phyloP scores from a whole-genome alignment of 2,329 filamentous ascomycete species.

The Rutstroemia sydowiana region DNA sequence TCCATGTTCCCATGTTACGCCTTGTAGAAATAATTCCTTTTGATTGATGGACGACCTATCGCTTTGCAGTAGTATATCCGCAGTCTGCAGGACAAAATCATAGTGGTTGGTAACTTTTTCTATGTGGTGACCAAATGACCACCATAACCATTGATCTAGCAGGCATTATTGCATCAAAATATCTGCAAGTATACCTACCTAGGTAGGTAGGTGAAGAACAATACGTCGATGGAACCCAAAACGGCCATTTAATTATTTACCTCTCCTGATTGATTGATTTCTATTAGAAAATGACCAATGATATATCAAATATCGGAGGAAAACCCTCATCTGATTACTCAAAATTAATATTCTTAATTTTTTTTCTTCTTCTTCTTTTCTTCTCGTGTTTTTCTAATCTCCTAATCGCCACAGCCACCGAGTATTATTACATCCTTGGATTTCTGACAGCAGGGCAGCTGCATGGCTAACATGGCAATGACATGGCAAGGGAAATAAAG shows the following conservation, averaged over 20 bases:
- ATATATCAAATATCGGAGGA: too few species aligned
- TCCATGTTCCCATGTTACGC: constrained; percentile 3
- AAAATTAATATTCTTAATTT: not conserved
- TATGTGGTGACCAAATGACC: constrained; percentile 10
- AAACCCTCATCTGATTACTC: not conserved
- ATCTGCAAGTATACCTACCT: constrained; percentile 3
- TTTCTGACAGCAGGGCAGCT: constrained; percentile 9
- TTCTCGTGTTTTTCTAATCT: not conserved
- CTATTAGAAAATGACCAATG: not conserved
- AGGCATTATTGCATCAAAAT: constrained; percentile 5
- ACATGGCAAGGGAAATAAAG: not conserved
- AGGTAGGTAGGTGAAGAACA: not conserved
- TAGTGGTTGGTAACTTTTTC: constrained; percentile 10
- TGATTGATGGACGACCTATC: constrained; percentile 10
- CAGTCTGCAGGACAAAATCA: constrained; percentile 11
- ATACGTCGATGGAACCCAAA: not conserved
- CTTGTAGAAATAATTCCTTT: not conserved
- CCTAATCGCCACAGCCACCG: constrained; percentile 7
- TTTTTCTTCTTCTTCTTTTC: not conserved
- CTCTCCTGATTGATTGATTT: not conserved
- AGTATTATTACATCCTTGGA: constrained; percentile 6
- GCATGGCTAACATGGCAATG: constrained; percentile 7
- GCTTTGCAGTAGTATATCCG: constrained; percentile 12
- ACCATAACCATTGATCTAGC: not conserved
- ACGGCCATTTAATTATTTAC: not conserved